These are phyloP conservation scores for Uronychia setigera DNA, from an alignment of 73 alveolate species.

Conservation along the genomic window DNA sequence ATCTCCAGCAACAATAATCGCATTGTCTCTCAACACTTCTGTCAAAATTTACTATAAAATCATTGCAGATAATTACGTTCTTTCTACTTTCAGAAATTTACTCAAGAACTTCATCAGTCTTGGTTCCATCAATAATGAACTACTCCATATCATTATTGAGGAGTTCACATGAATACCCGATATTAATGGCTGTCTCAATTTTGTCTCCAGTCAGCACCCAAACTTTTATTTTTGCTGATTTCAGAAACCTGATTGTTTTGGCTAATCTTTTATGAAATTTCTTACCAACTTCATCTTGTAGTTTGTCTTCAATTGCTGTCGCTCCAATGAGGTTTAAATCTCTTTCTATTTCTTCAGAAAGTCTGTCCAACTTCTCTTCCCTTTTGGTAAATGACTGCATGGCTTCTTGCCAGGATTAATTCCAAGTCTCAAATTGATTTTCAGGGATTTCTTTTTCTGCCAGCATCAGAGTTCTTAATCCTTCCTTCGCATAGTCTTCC, in stretches of 20 bases:
- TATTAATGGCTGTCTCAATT: constrained; percentile 84
- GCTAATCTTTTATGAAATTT: constrained; percentile 55
- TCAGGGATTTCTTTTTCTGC: constrained; percentile 86
- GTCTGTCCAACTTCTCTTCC: constrained; percentile 80
- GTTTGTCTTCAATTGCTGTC: constrained; percentile 96
- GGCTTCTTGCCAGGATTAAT: constrained; percentile 77
- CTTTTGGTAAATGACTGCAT: constrained; percentile 68
- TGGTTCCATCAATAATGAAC: constrained; percentile 24
- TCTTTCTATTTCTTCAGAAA: constrained; percentile 81
- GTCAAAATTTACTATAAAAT: constrained; percentile 9
- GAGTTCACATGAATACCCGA: constrained; percentile 66
- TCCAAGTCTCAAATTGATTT: constrained; percentile 83
- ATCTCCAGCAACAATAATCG: constrained; percentile 85
- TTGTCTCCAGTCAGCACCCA: constrained; percentile 98
- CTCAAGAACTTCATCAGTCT: constrained; percentile 35
- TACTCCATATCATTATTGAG: constrained; percentile 31
- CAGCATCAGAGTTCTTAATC: constrained; percentile 95
- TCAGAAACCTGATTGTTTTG: constrained; percentile 42
- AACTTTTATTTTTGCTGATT: constrained; percentile 71
- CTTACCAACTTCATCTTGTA: constrained; percentile 89
- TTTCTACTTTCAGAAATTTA: constrained; percentile 25
- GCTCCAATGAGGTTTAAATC: constrained; percentile 87
- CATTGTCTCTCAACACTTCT: constrained; percentile 61
- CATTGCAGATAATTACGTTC: constrained; percentile 37
- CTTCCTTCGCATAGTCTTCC: constrained; percentile 85